Evolutionary conservation across 352 stramenopile genomes (phyloP).

Genomic region (Pythium coloratum): DNA sequence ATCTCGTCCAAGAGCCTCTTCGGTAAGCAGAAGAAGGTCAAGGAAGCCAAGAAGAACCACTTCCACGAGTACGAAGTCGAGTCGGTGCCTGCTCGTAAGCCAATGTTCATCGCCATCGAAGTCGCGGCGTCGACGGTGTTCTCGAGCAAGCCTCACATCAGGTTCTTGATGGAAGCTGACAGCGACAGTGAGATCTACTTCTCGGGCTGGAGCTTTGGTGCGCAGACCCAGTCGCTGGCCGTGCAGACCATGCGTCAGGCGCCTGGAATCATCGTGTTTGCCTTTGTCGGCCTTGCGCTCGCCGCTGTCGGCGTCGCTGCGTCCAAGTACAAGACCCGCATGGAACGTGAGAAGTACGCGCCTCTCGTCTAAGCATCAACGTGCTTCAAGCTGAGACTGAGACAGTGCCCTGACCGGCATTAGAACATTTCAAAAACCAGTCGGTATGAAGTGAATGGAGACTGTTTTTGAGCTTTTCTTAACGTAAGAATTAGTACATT

Average conservation of each 20-base stretch:
- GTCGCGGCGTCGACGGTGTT: not conserved
- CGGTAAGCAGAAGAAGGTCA: slow-evolving; percentile 3
- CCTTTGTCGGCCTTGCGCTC: not conserved
- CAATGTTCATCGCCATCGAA: slow-evolving; percentile 3
- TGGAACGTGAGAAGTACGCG: slow-evolving; percentile 3
- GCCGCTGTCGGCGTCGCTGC: slow-evolving; percentile 6
- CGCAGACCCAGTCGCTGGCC: not conserved
- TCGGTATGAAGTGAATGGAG: no score
- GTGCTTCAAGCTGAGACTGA: no score
- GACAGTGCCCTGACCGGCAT: no score
- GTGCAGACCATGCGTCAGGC: not conserved
- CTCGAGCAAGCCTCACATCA: slow-evolving; percentile 1
- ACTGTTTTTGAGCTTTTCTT: no score
- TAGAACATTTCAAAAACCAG: no score
- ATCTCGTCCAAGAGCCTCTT: slow-evolving; percentile 14
- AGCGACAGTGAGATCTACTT: not conserved
- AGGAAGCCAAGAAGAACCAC: slow-evolving; percentile 15
- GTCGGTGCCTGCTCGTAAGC: not conserved
- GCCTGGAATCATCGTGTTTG: not conserved
- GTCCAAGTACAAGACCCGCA: slow-evolving; percentile 1
- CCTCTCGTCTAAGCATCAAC: not conserved
- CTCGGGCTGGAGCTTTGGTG: not conserved
- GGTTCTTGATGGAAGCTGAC: not conserved
- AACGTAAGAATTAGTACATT: no score
- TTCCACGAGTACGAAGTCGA: slow-evolving; percentile 12